These are phyloP conservation scores for Pseudocercospora pini-densiflorae DNA, from an alignment of 2,329 filamentous ascomycete species.

Conservation along the genomic window DNA sequence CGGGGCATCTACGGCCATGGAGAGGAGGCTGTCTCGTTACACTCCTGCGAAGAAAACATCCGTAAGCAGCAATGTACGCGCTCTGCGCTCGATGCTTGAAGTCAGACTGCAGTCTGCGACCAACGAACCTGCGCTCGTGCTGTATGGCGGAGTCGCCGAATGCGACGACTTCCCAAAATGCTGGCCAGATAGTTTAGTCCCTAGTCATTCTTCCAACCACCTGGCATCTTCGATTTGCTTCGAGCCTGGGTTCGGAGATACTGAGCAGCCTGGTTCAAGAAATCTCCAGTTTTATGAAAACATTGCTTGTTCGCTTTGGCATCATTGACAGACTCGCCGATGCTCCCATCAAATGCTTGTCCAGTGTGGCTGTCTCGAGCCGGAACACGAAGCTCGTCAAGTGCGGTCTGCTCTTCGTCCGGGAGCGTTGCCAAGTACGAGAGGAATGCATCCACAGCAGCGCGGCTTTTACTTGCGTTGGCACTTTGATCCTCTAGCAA, in stretches of 20 bases:
- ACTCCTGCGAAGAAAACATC: too few species aligned
- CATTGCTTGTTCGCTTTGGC: conserved; percentile 20
- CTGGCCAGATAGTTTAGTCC: too few species aligned
- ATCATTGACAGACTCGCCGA: conserved; percentile 12
- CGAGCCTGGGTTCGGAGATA: background rate
- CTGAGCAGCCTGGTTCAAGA: conserved; percentile 9
- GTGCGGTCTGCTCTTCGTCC: conserved; percentile 7
- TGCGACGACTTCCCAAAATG: too few species aligned
- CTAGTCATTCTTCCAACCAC: conserved; percentile 10
- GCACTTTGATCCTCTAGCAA: conserved; percentile 14
- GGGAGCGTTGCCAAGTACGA: conserved; percentile 12
- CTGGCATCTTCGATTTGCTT: conserved; percentile 3
- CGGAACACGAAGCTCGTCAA: conserved; percentile 12
- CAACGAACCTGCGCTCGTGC: too few species aligned
- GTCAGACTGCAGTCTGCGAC: too few species aligned
- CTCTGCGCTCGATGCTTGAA: too few species aligned
- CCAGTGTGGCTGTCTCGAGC: conserved; percentile 16
- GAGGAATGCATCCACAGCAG: conserved; percentile 12
- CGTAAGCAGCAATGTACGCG: too few species aligned
- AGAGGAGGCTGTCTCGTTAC: too few species aligned
- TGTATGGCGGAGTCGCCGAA: too few species aligned
- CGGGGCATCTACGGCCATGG: too few species aligned
- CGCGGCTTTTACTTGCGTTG: conserved; percentile 7
- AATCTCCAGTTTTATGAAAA: conserved; percentile 18
- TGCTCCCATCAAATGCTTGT: conserved; percentile 11